Evolutionary conservation across 1,284 basidiomycete species (phyloP).

Genomic region (Rhodotorula glutinis): DNA sequence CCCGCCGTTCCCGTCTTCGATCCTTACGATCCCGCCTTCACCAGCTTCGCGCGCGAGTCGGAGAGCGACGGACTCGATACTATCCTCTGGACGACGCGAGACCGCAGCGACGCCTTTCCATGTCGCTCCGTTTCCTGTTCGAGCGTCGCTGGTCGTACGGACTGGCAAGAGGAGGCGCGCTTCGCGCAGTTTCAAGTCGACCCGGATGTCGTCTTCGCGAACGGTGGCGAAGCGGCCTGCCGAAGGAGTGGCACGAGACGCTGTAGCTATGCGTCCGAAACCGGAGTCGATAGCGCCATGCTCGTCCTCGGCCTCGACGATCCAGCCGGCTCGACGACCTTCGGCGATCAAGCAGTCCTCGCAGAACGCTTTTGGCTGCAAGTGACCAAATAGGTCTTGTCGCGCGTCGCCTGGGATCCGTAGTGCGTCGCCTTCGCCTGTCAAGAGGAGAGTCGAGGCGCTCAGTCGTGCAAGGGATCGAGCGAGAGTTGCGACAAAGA

Average conservation of each 20-base stretch:
- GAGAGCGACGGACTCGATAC: neutral
- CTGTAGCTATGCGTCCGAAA: too few species aligned
- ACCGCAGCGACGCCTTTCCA: neutral
- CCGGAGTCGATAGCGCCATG: too few species aligned
- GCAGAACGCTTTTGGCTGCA: slow-evolving; percentile 19
- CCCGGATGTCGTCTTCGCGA: neutral
- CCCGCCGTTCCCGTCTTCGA: neutral
- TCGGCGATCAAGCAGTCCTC: slow-evolving; percentile 17
- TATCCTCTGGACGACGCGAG: neutral
- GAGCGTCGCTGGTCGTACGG: neutral
- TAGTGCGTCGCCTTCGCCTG: slow-evolving; percentile 5
- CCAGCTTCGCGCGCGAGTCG: neutral
- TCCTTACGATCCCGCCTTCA: neutral
- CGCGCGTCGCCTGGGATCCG: slow-evolving; percentile 7
- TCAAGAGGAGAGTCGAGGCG: slow-evolving; percentile 4
- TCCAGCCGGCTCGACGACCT: neutral
- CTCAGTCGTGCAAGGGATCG: neutral
- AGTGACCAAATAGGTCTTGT: slow-evolving; percentile 12
- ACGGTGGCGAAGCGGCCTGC: neutral
- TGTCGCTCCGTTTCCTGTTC: neutral
- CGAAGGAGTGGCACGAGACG: too few species aligned
- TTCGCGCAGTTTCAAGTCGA: neutral
- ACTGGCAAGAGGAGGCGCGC: neutral
- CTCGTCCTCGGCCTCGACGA: neutral
- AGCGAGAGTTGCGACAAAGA: slow-evolving; percentile 16